Base-by-base conservation (phyloP, 2,329 filamentous ascomycete species). In the Claviceps monticola region DNA sequence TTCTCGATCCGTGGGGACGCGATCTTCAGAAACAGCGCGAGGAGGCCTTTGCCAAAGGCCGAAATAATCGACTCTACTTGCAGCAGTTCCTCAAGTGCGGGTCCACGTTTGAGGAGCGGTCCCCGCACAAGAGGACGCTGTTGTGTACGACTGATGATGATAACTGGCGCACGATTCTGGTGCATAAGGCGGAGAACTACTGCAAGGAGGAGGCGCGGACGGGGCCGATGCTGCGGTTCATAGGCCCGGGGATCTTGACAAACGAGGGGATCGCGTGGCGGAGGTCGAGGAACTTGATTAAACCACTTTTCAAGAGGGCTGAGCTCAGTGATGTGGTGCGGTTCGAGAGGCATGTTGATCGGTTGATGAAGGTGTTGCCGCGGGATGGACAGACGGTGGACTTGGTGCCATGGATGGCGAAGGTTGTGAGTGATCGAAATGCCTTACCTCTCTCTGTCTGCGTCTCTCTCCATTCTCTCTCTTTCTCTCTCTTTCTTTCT, bases 41-140 rank as follows among this genome's bases (percentile, higher is more conserved):
- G 7, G 39, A 51, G 19, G 45, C 23, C 19, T 37, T 38, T 16
- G 8, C n/a, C 4, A 7, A 16, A 5, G 50, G 50, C 6, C 34
- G 39, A 6, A 29, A 44, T 39, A 51, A 51, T 11, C 37, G 34
- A 5, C 41, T 48, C 21, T 48, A 36, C 13, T 26, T 8, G 16
- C 26, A 48, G 46, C 45, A 51, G 46, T 51, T 48, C 17, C 23
- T 19, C 8, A 26, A 29, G 9, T 48, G 46, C 41, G 50, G 50
- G 3, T 46, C 37, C 9, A 51, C 50, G 41, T 48, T 51, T 29
- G 50, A 51, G 34, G 50, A 51, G 42, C 50, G 50, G 8, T 51
- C 50, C 1, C 16, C 50, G 6, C 26, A 29, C 26, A n/a, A 21
- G 2, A 46, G 50, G 14, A 48, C 37, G n/a, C 34, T 36, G 14